Base-by-base conservation (phyloP, 2,329 filamentous ascomycete genomes). In the Diaporthe longicolla region DNA sequence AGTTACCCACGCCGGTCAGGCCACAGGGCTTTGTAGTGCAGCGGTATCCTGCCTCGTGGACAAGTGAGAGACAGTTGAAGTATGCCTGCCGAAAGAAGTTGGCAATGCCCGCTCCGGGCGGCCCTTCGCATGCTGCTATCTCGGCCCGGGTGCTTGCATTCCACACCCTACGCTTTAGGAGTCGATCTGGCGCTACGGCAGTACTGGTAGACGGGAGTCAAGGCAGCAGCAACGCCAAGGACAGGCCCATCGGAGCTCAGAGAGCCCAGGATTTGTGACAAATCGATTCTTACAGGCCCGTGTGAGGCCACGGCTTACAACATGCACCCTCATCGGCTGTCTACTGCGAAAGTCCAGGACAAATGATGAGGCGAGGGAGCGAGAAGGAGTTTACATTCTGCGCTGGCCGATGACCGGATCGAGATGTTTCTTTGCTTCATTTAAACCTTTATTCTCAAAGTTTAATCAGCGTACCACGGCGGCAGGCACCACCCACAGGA, bases 381-480 rank as follows among this genome's bases (percentile, higher is more conserved):
- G 43, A 40, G 55, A 54, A 63, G 57, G 26, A 29, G 4, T 50
- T 61, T 40, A 40, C 48, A 40, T 68, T 68, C 63, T 68, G 29
- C 63, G 29, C 37, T 29, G 63, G 45, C 63, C 63, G 63, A 66
- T 7, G 63, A 52, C 63, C 45, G 54, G n/a, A n/a, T 55, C 48
- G 70, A 71, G 50, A 52, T 61, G 55, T 61, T 71, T 55, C 29
- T 63, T 69, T 32, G 69, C 71, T 72, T 69, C 54, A 40, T 58
- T 52, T 55, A 48, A 57, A 71, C 5, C 26, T 54, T 54, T 69
- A 72, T 69, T 69, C 57, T 57, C 57, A 40, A 13, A 32, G 35
- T 24, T 37, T 54, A 43, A 43, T 15, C 58, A 61, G 40, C 40
- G 57, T 45, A 54, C 15, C 45, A 40, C 37, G 57, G 58, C 69